A percentile compares a stretch with the other conserved stretches of the same genome.
Conservation (phyloP, 75 land plant genomes). For the Selaginella moellendorffii region DNA sequence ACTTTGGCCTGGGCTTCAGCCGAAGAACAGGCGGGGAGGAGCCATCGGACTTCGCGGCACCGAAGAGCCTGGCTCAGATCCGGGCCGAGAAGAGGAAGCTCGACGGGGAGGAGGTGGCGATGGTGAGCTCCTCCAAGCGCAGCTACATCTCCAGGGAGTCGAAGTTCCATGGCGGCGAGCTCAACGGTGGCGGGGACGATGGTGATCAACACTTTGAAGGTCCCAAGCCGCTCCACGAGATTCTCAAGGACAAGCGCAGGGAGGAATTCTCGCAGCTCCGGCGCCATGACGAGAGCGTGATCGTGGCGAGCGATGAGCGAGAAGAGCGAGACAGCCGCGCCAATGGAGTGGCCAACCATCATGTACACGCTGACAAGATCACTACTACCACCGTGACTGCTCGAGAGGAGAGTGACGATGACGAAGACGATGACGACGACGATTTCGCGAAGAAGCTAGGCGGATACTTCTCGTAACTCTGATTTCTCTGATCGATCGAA, state of each 20-base stretch:
- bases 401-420: slow-evolving; percentile 12
- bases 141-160: not conserved
- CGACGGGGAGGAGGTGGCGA: not conserved
- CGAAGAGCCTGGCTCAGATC: slow-evolving; percentile 47
- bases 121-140: not conserved
- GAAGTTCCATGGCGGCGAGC: not conserved
- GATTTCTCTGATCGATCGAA: not conserved
- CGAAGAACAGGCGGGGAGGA: not conserved
- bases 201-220: slow-evolving; percentile 18
- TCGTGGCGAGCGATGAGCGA: not conserved
- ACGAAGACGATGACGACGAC: slow-evolving; percentile 48
- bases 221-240: slow-evolving; percentile 30
- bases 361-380: not conserved
- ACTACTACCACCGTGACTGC: not conserved
- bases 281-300: slow-evolving; percentile 8
- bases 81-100: slow-evolving; percentile 32
- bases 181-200: not conserved
- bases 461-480: slow-evolving; percentile 32
- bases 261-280: too few species aligned
- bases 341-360: not conserved
- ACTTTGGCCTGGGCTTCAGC: too few species aligned
- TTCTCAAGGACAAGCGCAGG: slow-evolving; percentile 23
- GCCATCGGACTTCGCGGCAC: slow-evolving; percentile 26
- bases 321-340: not conserved
- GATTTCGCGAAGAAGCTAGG: slow-evolving; percentile 64